A percentile compares a stretch with the other conserved stretches of the same genome.
Conservation (phyloP, 495 filamentous ascomycete genomes). For the Xylaria bambusicola region DNA sequence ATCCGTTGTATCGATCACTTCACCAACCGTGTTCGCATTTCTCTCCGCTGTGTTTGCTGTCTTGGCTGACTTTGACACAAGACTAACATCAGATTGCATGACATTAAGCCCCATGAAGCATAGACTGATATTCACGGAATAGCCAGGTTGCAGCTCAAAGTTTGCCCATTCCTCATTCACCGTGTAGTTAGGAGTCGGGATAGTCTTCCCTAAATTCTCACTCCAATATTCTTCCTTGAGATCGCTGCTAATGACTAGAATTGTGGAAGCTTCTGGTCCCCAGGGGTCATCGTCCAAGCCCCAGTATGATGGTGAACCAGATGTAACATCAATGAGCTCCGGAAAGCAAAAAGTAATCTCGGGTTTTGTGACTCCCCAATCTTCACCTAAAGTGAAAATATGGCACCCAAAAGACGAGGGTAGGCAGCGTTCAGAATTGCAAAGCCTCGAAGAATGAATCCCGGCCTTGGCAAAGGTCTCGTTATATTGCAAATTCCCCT, state of each 20-base stretch:
- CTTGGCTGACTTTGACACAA: background rate
- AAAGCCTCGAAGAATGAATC: background rate
- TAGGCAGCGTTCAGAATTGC: background rate
- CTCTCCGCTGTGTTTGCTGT: background rate
- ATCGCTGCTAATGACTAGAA: background rate
- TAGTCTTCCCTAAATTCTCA: background rate
- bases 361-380: background rate
- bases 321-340: background rate
- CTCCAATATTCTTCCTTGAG: background rate
- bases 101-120: slow-evolving; percentile 2
- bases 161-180: background rate
- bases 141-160: slow-evolving; percentile 1
- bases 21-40: background rate
- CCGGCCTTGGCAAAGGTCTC: background rate
- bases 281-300: background rate
- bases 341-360: background rate
- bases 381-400: background rate
- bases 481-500: background rate
- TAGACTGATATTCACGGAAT: slow-evolving; percentile 3
- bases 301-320: background rate
- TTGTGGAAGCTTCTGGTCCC: background rate
- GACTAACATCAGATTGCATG: slow-evolving; percentile 1
- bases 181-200: background rate
- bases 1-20: slow-evolving; percentile 3
- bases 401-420: background rate